Evolutionary conservation across 805 yeast species (phyloP).

Genomic region (Metschnikowia drakensbergensis): DNA sequence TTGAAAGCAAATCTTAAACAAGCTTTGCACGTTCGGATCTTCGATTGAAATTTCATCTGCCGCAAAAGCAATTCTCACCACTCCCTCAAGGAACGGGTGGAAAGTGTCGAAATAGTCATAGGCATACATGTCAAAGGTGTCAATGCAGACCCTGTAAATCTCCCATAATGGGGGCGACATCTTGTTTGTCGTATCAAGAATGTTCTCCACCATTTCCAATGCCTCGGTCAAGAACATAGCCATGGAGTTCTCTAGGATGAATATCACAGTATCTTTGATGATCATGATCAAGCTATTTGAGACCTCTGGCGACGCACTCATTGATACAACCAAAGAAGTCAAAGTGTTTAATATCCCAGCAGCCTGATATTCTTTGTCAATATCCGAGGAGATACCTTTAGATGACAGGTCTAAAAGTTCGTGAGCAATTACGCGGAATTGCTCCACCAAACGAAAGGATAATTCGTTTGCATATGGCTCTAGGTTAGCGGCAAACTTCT

Average conservation of each 20-base stretch:
- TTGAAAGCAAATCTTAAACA: conserved; percentile 35
- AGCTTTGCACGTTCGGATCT: conserved; percentile 35
- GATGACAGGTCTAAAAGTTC: conserved; percentile 44
- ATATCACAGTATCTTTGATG: conserved; percentile 30
- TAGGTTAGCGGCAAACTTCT: conserved; percentile 39
- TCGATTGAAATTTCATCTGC: conserved; percentile 32
- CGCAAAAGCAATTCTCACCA: conserved; percentile 49
- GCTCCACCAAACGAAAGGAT: conserved; percentile 60
- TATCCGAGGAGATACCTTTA: conserved; percentile 11
- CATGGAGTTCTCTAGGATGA: conserved; percentile 39
- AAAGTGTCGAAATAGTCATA: conserved; percentile 55
- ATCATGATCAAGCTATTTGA: conserved; percentile 32
- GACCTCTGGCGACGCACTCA: conserved; percentile 39
- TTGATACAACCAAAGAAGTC: conserved; percentile 40
- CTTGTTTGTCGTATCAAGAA: conserved; percentile 49
- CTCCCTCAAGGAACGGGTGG: conserved; percentile 53
- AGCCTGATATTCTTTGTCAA: conserved; percentile 43
- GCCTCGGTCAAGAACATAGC: conserved; percentile 35
- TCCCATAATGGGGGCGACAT: conserved; percentile 55
- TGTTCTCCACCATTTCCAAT: conserved; percentile 48
- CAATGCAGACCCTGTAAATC: conserved; percentile 44
- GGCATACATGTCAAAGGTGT: conserved; percentile 57
- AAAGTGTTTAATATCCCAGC: conserved; percentile 41
- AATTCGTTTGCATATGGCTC: conserved; percentile 52
- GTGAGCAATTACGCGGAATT: conserved; percentile 64